Evolutionary conservation across 495 filamentous ascomycete species (phyloP).

Genomic region (Penicillium paxilli): DNA sequence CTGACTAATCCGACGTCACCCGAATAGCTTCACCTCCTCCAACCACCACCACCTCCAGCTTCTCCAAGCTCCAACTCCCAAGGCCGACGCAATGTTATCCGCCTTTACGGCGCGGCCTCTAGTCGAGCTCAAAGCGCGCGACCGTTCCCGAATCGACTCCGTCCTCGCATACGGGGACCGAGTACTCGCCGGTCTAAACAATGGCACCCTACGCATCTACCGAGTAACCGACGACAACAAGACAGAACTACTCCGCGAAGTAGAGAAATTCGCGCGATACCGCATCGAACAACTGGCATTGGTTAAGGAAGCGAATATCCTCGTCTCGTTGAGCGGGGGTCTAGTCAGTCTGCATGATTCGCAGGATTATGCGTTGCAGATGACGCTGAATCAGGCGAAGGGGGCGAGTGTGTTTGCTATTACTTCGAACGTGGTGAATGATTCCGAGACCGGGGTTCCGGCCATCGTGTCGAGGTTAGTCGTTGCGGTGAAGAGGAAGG

Average conservation of each 20-base stretch:
- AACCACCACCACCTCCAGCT: not conserved
- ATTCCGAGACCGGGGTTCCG: constrained; percentile 79
- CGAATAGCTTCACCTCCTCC: not conserved
- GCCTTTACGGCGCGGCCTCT: constrained; percentile 95
- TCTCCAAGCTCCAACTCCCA: not conserved
- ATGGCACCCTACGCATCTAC: constrained; percentile 86
- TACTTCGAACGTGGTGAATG: constrained; percentile 91
- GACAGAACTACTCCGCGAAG: constrained; percentile 84
- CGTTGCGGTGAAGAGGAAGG: constrained; percentile 86
- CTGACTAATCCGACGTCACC: not conserved
- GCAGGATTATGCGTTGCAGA: constrained; percentile 75
- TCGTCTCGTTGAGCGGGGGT: constrained; percentile 87
- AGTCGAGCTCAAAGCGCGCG: constrained; percentile 90
- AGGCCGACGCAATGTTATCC: constrained; percentile 73
- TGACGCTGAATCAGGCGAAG: constrained; percentile 78
- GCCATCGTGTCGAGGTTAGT: constrained; percentile 88
- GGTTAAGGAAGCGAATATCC: constrained; percentile 88
- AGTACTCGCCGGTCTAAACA: constrained; percentile 86
- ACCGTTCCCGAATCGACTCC: constrained; percentile 94
- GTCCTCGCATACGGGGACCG: constrained; percentile 91
- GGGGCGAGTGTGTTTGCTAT: constrained; percentile 89
- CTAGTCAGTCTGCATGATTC: constrained; percentile 87
- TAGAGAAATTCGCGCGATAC: constrained; percentile 88
- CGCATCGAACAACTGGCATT: constrained; percentile 90
- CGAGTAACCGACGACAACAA: constrained; percentile 71